These are phyloP conservation scores for Oehlia diaphana DNA, from an alignment of 192 early-diverging fungal species.

Conservation along the genomic window DNA sequence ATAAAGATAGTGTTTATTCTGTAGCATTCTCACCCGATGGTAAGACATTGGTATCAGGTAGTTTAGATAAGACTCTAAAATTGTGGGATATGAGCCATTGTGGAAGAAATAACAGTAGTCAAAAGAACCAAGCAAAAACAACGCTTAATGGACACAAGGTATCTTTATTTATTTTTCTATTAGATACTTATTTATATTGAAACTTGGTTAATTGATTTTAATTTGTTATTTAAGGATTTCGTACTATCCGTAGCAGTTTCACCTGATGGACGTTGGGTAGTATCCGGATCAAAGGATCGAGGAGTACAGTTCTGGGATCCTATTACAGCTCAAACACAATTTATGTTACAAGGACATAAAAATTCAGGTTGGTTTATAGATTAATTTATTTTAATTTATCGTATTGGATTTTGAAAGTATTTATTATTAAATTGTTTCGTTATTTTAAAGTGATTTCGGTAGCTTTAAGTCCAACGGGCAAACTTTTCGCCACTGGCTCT, in stretches of 20 bases:
- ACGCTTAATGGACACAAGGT: slow-evolving; percentile 59
- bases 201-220: background rate
- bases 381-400: background rate
- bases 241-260: slow-evolving; percentile 91
- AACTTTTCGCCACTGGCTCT: slow-evolving; percentile 92
- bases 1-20: slow-evolving; percentile 94
- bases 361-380: slow-evolving; percentile 73
- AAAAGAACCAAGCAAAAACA: slow-evolving; percentile 42
- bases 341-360: slow-evolving; percentile 93
- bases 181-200: too few species aligned
- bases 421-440: slow-evolving; percentile 5
- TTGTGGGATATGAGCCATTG: slow-evolving; percentile 82
- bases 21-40: slow-evolving; percentile 96
- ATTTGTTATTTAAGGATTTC: slow-evolving; percentile 71
- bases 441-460: slow-evolving; percentile 80
- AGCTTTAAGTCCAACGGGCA: slow-evolving; percentile 74
- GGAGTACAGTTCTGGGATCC: slow-evolving; percentile 95
- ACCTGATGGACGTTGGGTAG: slow-evolving; percentile 85
- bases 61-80: slow-evolving; percentile 87
- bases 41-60: slow-evolving; percentile 85
- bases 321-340: slow-evolving; percentile 65
- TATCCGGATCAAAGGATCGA: slow-evolving; percentile 91
- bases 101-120: slow-evolving; percentile 34
- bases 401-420: background rate
- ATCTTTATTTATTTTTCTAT: background rate